Evolutionary conservation across 2,329 filamentous ascomycete species (phyloP), one percentile per base, ranked within the genome.

Genomic region (Cadophora malorum): DNA sequence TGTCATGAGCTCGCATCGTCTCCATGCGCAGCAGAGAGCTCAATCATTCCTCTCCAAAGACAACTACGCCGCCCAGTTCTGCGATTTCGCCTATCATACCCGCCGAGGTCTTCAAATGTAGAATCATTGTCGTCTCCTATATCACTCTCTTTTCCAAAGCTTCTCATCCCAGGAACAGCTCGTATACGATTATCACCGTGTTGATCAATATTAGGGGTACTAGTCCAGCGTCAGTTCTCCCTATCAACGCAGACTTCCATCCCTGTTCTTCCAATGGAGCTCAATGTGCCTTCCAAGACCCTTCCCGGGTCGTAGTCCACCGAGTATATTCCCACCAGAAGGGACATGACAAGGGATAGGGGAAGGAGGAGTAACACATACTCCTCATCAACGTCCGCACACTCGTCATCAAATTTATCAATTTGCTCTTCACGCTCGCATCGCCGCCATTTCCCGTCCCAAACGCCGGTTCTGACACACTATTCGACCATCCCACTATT

Each of bases 371-470:
- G 41, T 28, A 38, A 52, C 55, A 87, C 90, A 68, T 86, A 97
- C 94, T 94, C 83, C 95, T 88, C 93, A 97, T 97, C 65, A 98
- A 83, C 67, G 93, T 97, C 79, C 95, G 86, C 74, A 97, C 91
- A 76, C 92, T 96, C 45, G 92, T 92, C 73, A 98, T 96, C 76
- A 98, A 81, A 79, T 97, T 94, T 75, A 97, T 90, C 52, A 94
- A 85, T 80, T 96, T 96, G 63, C 90, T 90, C 80, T 96, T 95
- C 75, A 97, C 85, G 80, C 92, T 94, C 72, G 89, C 86, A 74
- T 92, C 91, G 74, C 92, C 87, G 73, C 85, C 83, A 76, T 53
- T 64, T 81, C 72, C 89, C 83, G 63, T 69, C 74, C 94, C 93
- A 79, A 97, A 97, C 50, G 90, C 89, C 0, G 92, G 90, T 74